Percentiles rank a stretch among this genome's conserved stretches.
phyloP scores from a whole-genome alignment of 176 grass and related monocot species.

The Aechmea fasciata region DNA sequence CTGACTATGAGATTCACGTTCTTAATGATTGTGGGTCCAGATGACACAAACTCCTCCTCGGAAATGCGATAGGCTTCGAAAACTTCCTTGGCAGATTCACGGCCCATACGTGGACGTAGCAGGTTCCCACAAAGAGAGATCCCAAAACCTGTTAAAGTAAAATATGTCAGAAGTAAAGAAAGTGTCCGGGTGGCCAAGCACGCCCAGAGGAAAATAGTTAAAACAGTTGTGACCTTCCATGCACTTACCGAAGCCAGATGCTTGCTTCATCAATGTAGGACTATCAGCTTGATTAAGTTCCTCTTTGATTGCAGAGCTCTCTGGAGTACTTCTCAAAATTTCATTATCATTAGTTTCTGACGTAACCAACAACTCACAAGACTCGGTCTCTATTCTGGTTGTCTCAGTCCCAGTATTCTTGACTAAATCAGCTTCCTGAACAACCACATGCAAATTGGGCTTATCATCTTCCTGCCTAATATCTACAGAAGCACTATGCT shows the following conservation, averaged over 20 bases:
- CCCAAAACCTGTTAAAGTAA: slow-evolving; percentile 52
- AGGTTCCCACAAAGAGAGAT: slow-evolving; percentile 91
- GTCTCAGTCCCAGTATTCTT: slow-evolving; percentile 10
- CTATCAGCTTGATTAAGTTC: slow-evolving; percentile 39
- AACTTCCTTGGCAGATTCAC: slow-evolving; percentile 56
- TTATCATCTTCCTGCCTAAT: slow-evolving; percentile 8
- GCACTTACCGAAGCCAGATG: slow-evolving; percentile 45
- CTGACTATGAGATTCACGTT: slow-evolving; percentile 79
- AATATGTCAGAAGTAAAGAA: slow-evolving; percentile 12
- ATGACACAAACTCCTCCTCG: slow-evolving; percentile 63
- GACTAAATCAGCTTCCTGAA: slow-evolving; percentile 14
- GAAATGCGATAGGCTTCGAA: slow-evolving; percentile 67
- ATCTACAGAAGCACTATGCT: slow-evolving; percentile 15
- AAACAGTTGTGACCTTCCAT: not conserved
- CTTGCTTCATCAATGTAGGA: slow-evolving; percentile 22
- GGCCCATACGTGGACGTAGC: slow-evolving; percentile 62
- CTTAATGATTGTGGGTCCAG: slow-evolving; percentile 74
- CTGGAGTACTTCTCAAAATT: slow-evolving; percentile 45
- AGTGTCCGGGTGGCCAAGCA: no score
- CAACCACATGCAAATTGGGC: not conserved
- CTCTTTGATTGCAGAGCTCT: slow-evolving; percentile 41
- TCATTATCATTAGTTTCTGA: slow-evolving; percentile 35
- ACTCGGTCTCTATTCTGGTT: not conserved
- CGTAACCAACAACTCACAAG: slow-evolving; percentile 19
- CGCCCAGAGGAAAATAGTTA: not conserved